Conservation (phyloP, 2,329 filamentous ascomycete genomes). For the Pleurostoma richardsiae region DNA sequence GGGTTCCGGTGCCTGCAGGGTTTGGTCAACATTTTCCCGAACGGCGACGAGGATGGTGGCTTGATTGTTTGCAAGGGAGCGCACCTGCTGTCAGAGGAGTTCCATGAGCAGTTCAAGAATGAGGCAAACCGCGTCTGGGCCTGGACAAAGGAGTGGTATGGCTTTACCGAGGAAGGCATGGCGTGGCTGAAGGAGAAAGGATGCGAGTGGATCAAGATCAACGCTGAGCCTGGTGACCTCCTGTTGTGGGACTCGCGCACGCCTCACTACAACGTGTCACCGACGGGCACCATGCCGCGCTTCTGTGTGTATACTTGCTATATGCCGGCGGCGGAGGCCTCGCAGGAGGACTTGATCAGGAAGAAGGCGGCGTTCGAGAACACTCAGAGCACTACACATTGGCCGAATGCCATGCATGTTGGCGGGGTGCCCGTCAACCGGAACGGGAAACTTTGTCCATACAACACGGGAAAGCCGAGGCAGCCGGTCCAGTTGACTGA, state of each 20-base stretch:
- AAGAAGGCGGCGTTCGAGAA: conserved; percentile 26
- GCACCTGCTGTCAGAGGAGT: conserved; percentile 33
- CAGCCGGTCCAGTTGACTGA: no score
- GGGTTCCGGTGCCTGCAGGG: conserved; percentile 17
- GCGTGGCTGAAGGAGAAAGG: conserved; percentile 33
- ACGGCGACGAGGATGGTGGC: conserved; percentile 36
- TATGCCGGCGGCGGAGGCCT: conserved; percentile 26
- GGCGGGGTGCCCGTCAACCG: no score
- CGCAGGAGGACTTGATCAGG: conserved; percentile 19
- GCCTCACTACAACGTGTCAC: conserved; percentile 34
- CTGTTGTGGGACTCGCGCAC: conserved; percentile 40
- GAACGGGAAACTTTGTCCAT: no score
- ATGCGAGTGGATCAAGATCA: conserved; percentile 30
- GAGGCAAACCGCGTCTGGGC: conserved; percentile 21
- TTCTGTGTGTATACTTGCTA: conserved; percentile 29
- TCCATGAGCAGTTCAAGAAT: conserved; percentile 28
- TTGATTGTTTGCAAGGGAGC: conserved; percentile 36
- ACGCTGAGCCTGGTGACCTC: conserved; percentile 34
- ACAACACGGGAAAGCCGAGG: no score
- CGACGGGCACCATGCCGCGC: conserved; percentile 23
- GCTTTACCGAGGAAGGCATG: conserved; percentile 34
- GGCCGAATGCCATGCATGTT: not conserved
- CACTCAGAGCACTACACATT: not conserved
- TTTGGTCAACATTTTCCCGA: conserved; percentile 29
- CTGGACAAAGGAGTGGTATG: conserved; percentile 31